Conservation (phyloP, 176 grass and related monocot genomes). For the Oryza glumipatula region DNA sequence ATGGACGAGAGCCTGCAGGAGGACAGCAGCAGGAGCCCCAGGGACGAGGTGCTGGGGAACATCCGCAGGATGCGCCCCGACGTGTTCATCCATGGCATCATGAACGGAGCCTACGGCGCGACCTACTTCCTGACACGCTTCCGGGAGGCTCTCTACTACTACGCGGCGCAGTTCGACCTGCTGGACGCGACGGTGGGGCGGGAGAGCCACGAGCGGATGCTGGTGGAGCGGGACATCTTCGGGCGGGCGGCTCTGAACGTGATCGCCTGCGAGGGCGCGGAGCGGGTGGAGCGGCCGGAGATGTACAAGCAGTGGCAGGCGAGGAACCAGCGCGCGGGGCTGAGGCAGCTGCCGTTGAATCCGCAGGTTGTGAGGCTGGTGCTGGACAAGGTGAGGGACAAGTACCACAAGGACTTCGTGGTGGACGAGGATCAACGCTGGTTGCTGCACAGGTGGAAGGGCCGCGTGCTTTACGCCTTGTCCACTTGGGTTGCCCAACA, state of each 20-base stretch:
- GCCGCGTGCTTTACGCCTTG: constrained; percentile 38
- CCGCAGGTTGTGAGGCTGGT: neutral
- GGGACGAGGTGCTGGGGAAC: constrained; percentile 39
- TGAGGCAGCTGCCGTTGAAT: constrained; percentile 40
- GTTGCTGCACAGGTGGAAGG: constrained; percentile 61
- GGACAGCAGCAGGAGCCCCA: constrained; percentile 2
- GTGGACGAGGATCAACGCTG: constrained; percentile 43
- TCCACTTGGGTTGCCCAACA: constrained; percentile 46
- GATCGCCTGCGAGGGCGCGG: constrained; percentile 54
- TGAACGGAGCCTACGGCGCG: constrained; percentile 37
- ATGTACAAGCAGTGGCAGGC: constrained; percentile 58
- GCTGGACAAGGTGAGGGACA: constrained; percentile 20
- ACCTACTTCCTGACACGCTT: constrained; percentile 58
- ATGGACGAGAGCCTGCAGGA: constrained; percentile 37
- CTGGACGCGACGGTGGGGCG: constrained; percentile 40
- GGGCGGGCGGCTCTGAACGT: constrained; percentile 35
- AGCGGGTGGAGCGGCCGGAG: constrained; percentile 54
- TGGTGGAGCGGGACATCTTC: constrained; percentile 39
- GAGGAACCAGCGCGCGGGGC: constrained; percentile 33
- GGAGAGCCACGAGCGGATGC: constrained; percentile 26
- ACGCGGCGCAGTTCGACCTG: constrained; percentile 35
- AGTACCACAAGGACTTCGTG: constrained; percentile 49
- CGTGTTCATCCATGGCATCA: constrained; percentile 28
- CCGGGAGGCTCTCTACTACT: constrained; percentile 45
- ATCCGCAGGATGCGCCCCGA: constrained; percentile 42